phyloP scores from a whole-genome alignment of 2,329 filamentous ascomycete species.

The Diaporthe batatas region DNA sequence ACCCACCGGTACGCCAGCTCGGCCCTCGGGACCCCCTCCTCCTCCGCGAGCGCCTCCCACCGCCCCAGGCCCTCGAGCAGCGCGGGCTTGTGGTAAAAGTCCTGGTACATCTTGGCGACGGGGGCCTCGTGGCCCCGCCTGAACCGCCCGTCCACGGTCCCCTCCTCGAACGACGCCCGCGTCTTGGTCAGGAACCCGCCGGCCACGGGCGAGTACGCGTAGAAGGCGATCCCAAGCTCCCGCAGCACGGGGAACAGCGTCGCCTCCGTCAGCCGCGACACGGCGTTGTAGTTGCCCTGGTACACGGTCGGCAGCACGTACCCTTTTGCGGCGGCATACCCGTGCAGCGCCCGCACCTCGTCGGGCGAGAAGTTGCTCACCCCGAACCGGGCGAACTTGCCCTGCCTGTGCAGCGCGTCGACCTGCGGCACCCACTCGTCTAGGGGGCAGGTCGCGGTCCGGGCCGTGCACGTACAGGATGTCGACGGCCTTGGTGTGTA shows the following conservation, averaged over 20 bases:
- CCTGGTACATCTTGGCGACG: slow-evolving; percentile 53
- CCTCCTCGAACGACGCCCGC: slow-evolving; percentile 44
- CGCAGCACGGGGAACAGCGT: slow-evolving; percentile 59
- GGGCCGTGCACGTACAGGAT: slow-evolving; percentile 33
- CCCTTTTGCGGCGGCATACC: slow-evolving; percentile 59
- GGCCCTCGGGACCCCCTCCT: slow-evolving; percentile 66
- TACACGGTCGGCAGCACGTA: slow-evolving; percentile 60
- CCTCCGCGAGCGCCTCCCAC: slow-evolving; percentile 53
- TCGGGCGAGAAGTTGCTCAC: slow-evolving; percentile 79
- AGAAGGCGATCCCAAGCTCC: slow-evolving; percentile 55
- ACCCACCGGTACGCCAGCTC: slow-evolving; percentile 73
- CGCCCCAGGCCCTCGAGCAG: slow-evolving; percentile 70
- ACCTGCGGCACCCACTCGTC: slow-evolving; percentile 61
- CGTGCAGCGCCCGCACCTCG: slow-evolving; percentile 79
- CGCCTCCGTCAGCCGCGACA: slow-evolving; percentile 54
- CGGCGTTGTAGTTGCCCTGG: slow-evolving; percentile 58
- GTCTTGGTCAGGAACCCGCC: slow-evolving; percentile 71
- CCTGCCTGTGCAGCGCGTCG: slow-evolving; percentile 75
- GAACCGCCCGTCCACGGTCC: slow-evolving; percentile 58
- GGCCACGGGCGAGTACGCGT: slow-evolving; percentile 64
- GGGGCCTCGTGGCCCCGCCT: slow-evolving; percentile 49
- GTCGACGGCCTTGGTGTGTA: slow-evolving; percentile 47
- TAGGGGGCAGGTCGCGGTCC: slow-evolving; percentile 53
- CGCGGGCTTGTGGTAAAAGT: slow-evolving; percentile 42
- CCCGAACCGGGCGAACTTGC: slow-evolving; percentile 77